Evolutionary conservation across 2,329 filamentous ascomycete genomes (phyloP).

Genomic region (Alternaria arborescens): DNA sequence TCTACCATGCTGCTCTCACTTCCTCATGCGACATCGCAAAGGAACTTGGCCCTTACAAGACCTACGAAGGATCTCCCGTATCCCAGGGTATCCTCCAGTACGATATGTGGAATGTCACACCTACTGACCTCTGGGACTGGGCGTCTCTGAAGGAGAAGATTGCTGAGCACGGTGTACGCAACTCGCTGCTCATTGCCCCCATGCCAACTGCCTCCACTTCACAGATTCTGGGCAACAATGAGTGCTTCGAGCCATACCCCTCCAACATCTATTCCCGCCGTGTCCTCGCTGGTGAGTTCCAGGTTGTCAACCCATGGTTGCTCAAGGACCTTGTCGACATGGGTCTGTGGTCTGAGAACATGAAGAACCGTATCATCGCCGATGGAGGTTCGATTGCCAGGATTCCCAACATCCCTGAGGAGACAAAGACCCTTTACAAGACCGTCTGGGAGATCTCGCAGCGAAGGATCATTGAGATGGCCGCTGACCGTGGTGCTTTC

Average conservation of each 20-base stretch:
- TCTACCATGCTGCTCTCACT: slow-evolving; percentile 94
- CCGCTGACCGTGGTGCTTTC: slow-evolving; percentile 96
- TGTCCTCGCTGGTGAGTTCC: slow-evolving; percentile 97
- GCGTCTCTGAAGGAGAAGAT: slow-evolving; percentile 86
- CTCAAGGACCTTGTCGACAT: slow-evolving; percentile 98
- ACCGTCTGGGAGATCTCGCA: slow-evolving; percentile 99
- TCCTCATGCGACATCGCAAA: slow-evolving; percentile 88
- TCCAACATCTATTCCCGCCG: slow-evolving; percentile 99
- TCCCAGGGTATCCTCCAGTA: slow-evolving; percentile 97
- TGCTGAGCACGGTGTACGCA: slow-evolving; percentile 90
- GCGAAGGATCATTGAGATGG: slow-evolving; percentile 95
- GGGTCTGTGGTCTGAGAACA: slow-evolving; percentile 97
- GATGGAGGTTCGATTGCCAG: slow-evolving; percentile 96
- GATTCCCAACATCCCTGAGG: slow-evolving; percentile 93
- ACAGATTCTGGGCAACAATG: slow-evolving; percentile 98
- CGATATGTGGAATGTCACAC: slow-evolving; percentile 97
- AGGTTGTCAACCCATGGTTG: slow-evolving; percentile 98
- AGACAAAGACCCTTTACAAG: slow-evolving; percentile 98
- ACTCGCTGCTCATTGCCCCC: slow-evolving; percentile 92
- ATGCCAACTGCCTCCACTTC: slow-evolving; percentile 98
- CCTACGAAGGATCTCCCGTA: slow-evolving; percentile 91
- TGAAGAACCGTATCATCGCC: slow-evolving; percentile 99
- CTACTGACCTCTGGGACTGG: slow-evolving; percentile 97
- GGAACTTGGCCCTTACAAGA: slow-evolving; percentile 82
- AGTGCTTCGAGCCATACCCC: slow-evolving; percentile 99